These are phyloP conservation scores for Wolfiporia cocos DNA, from an alignment of 1,284 basidiomycete genomes.

Conservation along the genomic window DNA sequence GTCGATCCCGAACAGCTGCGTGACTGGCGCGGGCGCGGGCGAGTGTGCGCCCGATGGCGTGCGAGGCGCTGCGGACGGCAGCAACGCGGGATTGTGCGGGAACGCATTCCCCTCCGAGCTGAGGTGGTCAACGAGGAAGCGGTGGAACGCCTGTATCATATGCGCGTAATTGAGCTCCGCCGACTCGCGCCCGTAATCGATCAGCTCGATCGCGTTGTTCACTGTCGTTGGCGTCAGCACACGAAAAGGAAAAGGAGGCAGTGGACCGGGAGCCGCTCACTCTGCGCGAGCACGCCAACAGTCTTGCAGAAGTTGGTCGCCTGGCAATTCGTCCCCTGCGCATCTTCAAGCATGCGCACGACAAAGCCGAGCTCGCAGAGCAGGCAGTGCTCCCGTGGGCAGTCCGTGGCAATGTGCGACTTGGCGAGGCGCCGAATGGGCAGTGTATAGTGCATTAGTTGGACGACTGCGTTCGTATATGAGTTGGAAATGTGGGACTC, in stretches of 20 bases:
- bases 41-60: constrained; percentile 24
- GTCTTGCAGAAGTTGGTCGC: constrained; percentile 96
- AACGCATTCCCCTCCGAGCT: constrained; percentile 62
- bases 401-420: constrained; percentile 87
- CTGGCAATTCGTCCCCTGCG: constrained; percentile 91
- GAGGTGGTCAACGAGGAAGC: constrained; percentile 85
- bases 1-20: constrained; percentile 77
- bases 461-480: constrained; percentile 92
- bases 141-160: constrained; percentile 92
- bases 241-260: not conserved
- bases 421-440: constrained; percentile 83
- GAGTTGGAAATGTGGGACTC: constrained; percentile 98
- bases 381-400: constrained; percentile 86
- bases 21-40: constrained; percentile 56
- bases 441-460: constrained; percentile 81
- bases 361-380: constrained; percentile 96
- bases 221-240: constrained; percentile 28
- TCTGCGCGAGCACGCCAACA: constrained; percentile 75
- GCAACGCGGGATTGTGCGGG: constrained; percentile 51
- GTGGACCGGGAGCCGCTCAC: constrained; percentile 33
- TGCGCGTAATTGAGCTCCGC: constrained; percentile 74
- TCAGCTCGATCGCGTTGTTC: constrained; percentile 81
- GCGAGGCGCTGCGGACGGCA: constrained; percentile 27
- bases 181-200: constrained; percentile 81
- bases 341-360: constrained; percentile 94